These are phyloP conservation scores for Persicaria maculosa DNA, from an alignment of 148 eudicot species.

Conservation along the genomic window DNA sequence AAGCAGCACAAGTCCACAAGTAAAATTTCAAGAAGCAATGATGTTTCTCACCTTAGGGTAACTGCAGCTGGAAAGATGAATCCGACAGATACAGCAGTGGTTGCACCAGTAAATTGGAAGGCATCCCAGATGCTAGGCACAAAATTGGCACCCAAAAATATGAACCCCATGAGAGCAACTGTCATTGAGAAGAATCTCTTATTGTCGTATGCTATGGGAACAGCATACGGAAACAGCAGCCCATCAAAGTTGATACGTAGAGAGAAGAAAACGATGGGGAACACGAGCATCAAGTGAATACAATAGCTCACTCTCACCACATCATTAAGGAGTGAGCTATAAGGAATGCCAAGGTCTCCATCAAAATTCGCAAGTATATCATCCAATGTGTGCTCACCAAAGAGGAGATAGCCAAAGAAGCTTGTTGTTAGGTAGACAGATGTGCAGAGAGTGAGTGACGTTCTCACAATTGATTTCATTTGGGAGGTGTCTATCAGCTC, in stretches of 20 bases:
- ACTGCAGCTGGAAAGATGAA: constrained; percentile 19
- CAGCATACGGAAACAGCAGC: constrained; percentile 52
- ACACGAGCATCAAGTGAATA: constrained; percentile 81
- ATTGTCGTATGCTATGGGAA: constrained; percentile 14
- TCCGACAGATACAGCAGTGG: constrained; percentile 15
- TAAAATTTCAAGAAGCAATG: background rate
- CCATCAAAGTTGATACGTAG: constrained; percentile 79
- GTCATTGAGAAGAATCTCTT: constrained; percentile 9
- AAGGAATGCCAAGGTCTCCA: constrained; percentile 69
- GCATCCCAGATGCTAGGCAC: constrained; percentile 21
- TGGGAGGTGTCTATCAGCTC: constrained; percentile 61
- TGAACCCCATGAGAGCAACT: constrained; percentile 7
- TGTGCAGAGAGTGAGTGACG: constrained; percentile 56
- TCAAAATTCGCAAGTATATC: constrained; percentile 86
- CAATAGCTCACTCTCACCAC: constrained; percentile 68
- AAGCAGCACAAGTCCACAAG: background rate
- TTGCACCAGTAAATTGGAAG: constrained; percentile 20
- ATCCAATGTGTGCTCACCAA: constrained; percentile 59
- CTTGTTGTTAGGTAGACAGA: constrained; percentile 59
- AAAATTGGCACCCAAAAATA: constrained; percentile 15
- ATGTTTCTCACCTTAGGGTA: constrained; percentile 6
- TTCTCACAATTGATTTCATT: constrained; percentile 58
- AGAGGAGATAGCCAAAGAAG: constrained; percentile 73
- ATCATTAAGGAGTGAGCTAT: constrained; percentile 62
- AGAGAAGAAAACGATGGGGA: constrained; percentile 70